These are phyloP conservation scores for Trichophaea hybrida DNA, from an alignment of 2,329 filamentous ascomycete genomes.

Conservation along the genomic window DNA sequence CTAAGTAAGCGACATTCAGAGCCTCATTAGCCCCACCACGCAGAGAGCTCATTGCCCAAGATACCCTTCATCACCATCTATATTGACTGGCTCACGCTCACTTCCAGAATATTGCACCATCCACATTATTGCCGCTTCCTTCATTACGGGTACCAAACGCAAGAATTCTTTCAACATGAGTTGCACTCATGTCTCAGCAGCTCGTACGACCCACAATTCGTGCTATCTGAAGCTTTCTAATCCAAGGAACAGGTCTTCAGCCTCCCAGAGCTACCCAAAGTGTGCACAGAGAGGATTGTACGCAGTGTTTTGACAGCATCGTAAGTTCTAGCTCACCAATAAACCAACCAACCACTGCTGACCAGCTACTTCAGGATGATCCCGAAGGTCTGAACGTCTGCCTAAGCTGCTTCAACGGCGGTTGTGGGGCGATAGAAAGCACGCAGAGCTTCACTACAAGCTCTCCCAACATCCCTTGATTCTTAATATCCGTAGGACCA, in stretches of 20 bases:
- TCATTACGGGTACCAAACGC: neutral
- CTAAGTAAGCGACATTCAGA: neutral
- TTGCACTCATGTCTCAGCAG: slow-evolving; percentile 23
- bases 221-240: neutral
- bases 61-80: neutral
- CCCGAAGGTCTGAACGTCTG: slow-evolving; percentile 78
- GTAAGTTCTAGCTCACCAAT: slow-evolving; percentile 35
- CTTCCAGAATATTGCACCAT: neutral
- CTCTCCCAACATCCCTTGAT: slow-evolving; percentile 61
- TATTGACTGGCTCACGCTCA: slow-evolving; percentile 1
- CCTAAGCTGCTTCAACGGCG: slow-evolving; percentile 93
- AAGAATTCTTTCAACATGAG: slow-evolving; percentile 10
- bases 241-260: slow-evolving; percentile 42
- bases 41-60: neutral
- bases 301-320: slow-evolving; percentile 93
- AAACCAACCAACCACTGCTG: neutral
- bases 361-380: slow-evolving; percentile 50
- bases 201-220: slow-evolving; percentile 26
- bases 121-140: neutral
- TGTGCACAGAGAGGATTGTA: slow-evolving; percentile 95
- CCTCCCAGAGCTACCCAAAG: slow-evolving; percentile 62
- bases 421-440: slow-evolving; percentile 64
- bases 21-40: neutral
- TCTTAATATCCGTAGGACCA: slow-evolving; percentile 77
- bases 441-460: slow-evolving; percentile 59